Evolutionary conservation across 2,329 filamentous ascomycete species (phyloP).

Genomic region (Penicillium brasilianum): DNA sequence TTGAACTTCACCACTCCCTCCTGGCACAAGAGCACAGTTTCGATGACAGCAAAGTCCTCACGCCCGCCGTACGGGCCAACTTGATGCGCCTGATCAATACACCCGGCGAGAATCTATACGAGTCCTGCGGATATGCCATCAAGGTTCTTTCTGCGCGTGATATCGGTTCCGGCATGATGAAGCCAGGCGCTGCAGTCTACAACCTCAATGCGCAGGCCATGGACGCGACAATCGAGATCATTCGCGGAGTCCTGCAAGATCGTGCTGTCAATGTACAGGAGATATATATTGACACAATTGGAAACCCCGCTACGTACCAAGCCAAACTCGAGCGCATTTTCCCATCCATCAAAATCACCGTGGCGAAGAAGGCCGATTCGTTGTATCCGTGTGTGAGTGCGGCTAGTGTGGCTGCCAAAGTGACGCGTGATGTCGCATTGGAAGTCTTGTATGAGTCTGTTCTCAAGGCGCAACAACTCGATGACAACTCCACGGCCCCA

Average conservation of each 20-base stretch:
- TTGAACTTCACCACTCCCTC: constrained; percentile 70
- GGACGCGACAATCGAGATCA: constrained; percentile 85
- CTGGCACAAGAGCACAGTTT: constrained; percentile 82
- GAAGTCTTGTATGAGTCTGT: constrained; percentile 74
- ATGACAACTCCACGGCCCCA: constrained; percentile 38
- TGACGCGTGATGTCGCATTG: constrained; percentile 87
- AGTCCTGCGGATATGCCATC: constrained; percentile 81
- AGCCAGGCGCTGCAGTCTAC: constrained; percentile 62
- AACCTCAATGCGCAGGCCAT: constrained; percentile 96
- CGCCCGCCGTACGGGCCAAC: constrained; percentile 73
- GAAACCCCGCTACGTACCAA: constrained; percentile 81
- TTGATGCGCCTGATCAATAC: constrained; percentile 77
- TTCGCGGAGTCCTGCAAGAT: constrained; percentile 73
- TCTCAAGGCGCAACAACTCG: constrained; percentile 35
- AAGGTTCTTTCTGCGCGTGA: constrained; percentile 80
- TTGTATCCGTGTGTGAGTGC: constrained; percentile 92
- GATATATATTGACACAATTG: constrained; percentile 95
- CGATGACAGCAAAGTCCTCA: constrained; percentile 93
- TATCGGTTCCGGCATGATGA: constrained; percentile 79
- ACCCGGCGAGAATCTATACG: constrained; percentile 60
- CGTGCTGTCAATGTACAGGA: constrained; percentile 79
- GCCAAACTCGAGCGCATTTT: constrained; percentile 82
- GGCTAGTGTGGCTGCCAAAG: constrained; percentile 93
- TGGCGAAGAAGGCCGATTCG: constrained; percentile 90
- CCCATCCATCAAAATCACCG: constrained; percentile 74